Base-by-base conservation (phyloP, 768 basidiomycete species). In the Mycena latifolia region DNA sequence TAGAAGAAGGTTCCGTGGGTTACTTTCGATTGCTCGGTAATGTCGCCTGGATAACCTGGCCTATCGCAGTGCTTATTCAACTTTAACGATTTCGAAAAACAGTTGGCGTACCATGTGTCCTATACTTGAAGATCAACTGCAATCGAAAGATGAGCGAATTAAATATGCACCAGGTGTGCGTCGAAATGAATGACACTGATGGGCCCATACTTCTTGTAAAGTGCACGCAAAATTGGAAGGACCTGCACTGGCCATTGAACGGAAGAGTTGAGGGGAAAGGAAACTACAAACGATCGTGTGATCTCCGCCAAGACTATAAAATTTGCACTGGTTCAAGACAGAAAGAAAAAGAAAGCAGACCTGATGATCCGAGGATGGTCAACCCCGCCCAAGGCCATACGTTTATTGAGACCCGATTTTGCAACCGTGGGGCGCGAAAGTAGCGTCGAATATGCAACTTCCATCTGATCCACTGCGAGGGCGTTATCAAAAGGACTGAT, bases 1-100 rank as follows among this genome's bases (percentile, higher is more conserved):
- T 88, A 87, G 80, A 96, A 96, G 81, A 94, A 96, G 1, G 91
- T 92, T 59, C 94, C 95, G 71, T 96, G 95, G 0, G 89, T 95
- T 43, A 94, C 81, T 63, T 82, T 88, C 52, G 88, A 89, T 76
- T 89, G 90, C 43, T 83, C 85, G 24, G 86, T 86, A 20, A 74
- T 85, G 43, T 86, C 85, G 64, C 90, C 89, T 35, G 67, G 85
- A 77, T 84, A 96, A 37, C 73, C 76, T 60, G 74, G 61, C 88
- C 31, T 82, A 80, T 81, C 3, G 80, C 82, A 27, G 81, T 60
- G 54, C 18, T 39, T 28, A n/a, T 5, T 24, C n/a, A 22, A 27
- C 31, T 27, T n/a, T 31, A 37, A 18, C 31, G 12, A 39, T 18
- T 17, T 31, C 17, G 2, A 7, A 17, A 28, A 14, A 31, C 29